Conservation (phyloP, 768 basidiomycete genomes). For the Cyclocybe cylindracea region DNA sequence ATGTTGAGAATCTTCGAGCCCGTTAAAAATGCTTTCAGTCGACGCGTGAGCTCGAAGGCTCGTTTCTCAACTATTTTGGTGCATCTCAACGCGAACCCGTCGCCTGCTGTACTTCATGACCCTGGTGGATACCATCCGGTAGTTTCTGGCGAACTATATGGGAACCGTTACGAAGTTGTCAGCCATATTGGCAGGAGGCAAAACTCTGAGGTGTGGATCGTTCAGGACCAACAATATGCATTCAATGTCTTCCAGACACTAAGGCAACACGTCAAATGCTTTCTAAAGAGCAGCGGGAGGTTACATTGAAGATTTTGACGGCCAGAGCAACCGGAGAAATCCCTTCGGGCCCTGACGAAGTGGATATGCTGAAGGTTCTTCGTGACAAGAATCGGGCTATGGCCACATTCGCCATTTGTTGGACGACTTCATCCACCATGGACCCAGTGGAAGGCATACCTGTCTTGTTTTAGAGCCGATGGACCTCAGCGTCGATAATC, state of each 20-base stretch:
- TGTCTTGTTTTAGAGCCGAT: conserved; percentile 85
- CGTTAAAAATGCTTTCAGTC: too few relatives aligned
- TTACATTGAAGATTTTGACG: conserved; percentile 55
- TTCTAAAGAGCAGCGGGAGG: conserved; percentile 36
- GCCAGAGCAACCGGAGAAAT: conserved; percentile 13
- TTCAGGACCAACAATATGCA: conserved; percentile 27
- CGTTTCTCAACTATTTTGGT: too few relatives aligned
- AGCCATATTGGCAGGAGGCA: conserved; percentile 57
- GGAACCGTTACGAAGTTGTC: conserved; percentile 49
- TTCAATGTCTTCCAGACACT: neutral
- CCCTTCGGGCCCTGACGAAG: conserved; percentile 35
- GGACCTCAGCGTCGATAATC: conserved; percentile 71
- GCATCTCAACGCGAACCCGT: too few relatives aligned
- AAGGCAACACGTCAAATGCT: neutral
- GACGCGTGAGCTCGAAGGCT: too few relatives aligned
- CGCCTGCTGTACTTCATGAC: conserved; percentile 20
- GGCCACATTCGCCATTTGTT: conserved; percentile 74
- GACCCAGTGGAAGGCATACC: conserved; percentile 77
- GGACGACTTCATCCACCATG: conserved; percentile 76
- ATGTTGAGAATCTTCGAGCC: too few relatives aligned
- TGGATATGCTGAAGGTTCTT: conserved; percentile 47
- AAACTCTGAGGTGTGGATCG: conserved; percentile 50
- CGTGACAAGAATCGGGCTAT: conserved; percentile 52
- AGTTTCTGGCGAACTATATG: conserved; percentile 39
- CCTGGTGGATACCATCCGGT: conserved; percentile 38